Conservation (phyloP, 768 basidiomycete genomes). For the Tylopilus plumbeoviolaceoides region DNA sequence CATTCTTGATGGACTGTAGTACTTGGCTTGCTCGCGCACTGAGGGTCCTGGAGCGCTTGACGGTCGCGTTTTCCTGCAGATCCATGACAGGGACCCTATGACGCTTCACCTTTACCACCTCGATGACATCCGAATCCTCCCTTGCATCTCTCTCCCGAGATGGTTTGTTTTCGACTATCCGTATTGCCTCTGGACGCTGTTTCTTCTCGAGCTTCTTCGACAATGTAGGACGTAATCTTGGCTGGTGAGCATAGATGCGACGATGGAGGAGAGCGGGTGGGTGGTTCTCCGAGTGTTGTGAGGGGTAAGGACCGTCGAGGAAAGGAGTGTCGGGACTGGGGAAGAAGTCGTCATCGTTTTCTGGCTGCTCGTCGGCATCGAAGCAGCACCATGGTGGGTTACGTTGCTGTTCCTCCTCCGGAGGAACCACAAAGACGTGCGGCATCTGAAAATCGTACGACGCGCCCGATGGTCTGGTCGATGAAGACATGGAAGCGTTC, state of each 20-base stretch:
- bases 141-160: slow-evolving; percentile 34
- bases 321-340: slow-evolving; percentile 30
- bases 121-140: slow-evolving; percentile 50
- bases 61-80: slow-evolving; percentile 20
- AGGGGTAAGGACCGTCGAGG: slow-evolving; percentile 30
- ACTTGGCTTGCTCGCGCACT: slow-evolving; percentile 45
- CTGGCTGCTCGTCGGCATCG: slow-evolving; percentile 40
- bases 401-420: slow-evolving; percentile 49
- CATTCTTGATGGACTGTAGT: slow-evolving; percentile 43
- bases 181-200: slow-evolving; percentile 27
- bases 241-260: slow-evolving; percentile 5
- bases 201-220: slow-evolving; percentile 28
- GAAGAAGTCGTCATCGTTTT: slow-evolving; percentile 12
- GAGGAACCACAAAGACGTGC: slow-evolving; percentile 53
- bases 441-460: slow-evolving; percentile 33
- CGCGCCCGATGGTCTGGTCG: slow-evolving; percentile 3
- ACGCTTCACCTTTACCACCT: slow-evolving; percentile 57
- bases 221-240: slow-evolving; percentile 5
- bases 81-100: slow-evolving; percentile 21
- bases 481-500: slow-evolving; percentile 14
- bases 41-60: slow-evolving; percentile 39
- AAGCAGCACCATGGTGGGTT: slow-evolving; percentile 56
- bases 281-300: slow-evolving; percentile 12
- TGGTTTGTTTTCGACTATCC: slow-evolving; percentile 21
- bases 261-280: not conserved